phyloP scores from a whole-genome alignment of 83 land plant species.

The Thuja plicata region DNA sequence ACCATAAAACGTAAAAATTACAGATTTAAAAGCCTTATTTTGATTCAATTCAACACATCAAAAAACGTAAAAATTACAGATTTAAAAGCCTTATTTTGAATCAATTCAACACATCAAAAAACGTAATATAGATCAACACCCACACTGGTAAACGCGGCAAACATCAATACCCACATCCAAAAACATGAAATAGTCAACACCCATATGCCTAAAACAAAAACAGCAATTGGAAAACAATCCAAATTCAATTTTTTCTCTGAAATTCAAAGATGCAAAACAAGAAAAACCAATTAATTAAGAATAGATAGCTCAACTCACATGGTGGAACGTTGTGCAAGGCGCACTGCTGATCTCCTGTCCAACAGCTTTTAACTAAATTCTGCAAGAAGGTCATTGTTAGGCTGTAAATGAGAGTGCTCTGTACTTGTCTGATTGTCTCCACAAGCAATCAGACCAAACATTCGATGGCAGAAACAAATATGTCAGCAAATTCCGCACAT shows the following conservation, averaged over 20 bases:
- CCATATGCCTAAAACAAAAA: neutral
- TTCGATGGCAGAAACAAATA: neutral
- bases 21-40: neutral
- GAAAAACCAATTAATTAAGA: neutral
- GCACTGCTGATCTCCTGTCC: neutral
- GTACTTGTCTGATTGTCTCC: neutral
- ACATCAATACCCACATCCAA: neutral
- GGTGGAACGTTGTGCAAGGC: neutral
- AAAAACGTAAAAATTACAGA: neutral
- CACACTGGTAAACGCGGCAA: neutral
- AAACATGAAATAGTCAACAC: neutral
- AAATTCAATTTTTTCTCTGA: neutral
- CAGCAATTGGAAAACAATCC: neutral
- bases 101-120: neutral
- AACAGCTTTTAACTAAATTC: neutral
- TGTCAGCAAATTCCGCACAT: neutral
- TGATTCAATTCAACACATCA: no score
- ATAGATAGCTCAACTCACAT: neutral
- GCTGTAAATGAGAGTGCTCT: neutral
- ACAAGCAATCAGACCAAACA: neutral
- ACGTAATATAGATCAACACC: neutral
- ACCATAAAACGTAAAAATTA: neutral
- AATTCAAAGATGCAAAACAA: neutral
- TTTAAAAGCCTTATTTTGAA: neutral
- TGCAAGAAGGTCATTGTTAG: neutral